Conservation (phyloP, 768 basidiomycete species). For the Podaxis pistillaris region DNA sequence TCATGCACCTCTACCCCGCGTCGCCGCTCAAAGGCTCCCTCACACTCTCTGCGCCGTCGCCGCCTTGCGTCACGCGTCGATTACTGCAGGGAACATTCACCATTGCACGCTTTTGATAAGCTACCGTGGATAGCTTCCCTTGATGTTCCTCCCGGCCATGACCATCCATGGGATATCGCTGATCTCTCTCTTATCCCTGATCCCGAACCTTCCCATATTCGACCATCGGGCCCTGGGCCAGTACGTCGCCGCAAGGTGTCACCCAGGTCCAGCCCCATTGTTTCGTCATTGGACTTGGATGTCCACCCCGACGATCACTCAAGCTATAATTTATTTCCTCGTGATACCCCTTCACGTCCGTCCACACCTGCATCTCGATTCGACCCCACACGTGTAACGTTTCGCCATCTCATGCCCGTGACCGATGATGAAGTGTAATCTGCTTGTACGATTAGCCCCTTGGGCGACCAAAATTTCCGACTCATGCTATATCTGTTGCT, state of each 20-base stretch:
- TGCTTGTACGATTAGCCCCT: slow-evolving; percentile 31
- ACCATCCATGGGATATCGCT: slow-evolving; percentile 54
- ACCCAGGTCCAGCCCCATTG: slow-evolving; percentile 47
- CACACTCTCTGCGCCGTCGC: slow-evolving; percentile 27
- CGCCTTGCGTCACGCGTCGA: slow-evolving; percentile 28
- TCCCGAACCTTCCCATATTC: slow-evolving; percentile 17
- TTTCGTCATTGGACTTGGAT: slow-evolving; percentile 18
- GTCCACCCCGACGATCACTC: slow-evolving; percentile 6
- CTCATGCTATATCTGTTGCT: background rate
- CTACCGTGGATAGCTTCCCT: slow-evolving; percentile 69
- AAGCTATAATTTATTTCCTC: slow-evolving; percentile 9
- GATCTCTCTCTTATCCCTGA: slow-evolving; percentile 62
- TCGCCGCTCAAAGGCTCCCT: slow-evolving; percentile 31
- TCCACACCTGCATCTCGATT: slow-evolving; percentile 35
- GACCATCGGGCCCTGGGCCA: slow-evolving; percentile 43
- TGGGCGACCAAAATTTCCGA: slow-evolving; percentile 20
- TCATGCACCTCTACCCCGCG: slow-evolving; percentile 34
- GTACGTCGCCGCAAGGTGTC: slow-evolving; percentile 59
- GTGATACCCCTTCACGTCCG: slow-evolving; percentile 19
- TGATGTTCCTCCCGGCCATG: slow-evolving; percentile 40
- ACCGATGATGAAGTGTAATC: slow-evolving; percentile 33
- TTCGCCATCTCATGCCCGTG: slow-evolving; percentile 65
- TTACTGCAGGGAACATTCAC: slow-evolving; percentile 26
- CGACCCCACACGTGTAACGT: slow-evolving; percentile 48
- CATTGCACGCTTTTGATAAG: slow-evolving; percentile 49